A percentile compares a stretch with the other conserved stretches of the same genome.
Conservation (phyloP, 129 eudicot genomes). For the Smallanthus sonchifolius region DNA sequence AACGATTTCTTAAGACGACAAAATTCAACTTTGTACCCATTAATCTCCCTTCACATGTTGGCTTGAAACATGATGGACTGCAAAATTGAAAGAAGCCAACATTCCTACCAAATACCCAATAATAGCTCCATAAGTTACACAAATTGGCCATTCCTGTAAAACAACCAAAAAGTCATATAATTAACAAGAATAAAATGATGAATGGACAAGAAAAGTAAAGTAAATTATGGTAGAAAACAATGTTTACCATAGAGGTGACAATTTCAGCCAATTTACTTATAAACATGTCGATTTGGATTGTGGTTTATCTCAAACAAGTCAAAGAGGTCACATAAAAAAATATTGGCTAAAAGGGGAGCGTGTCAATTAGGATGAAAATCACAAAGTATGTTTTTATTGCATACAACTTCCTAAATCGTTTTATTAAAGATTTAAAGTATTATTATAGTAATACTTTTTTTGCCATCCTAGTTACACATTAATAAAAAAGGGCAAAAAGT, state of each 20-base stretch:
- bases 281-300: neutral
- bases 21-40: neutral
- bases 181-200: neutral
- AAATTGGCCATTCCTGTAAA: conserved; percentile 10
- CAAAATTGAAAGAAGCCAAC: conserved; percentile 41
- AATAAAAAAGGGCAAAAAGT: too few relatives aligned
- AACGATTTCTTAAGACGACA: neutral
- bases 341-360: neutral
- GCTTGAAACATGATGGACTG: conserved; percentile 17
- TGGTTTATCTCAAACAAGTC: neutral
- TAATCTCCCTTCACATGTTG: conserved; percentile 57
- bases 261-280: neutral
- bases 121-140: conserved; percentile 7
- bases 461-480: neutral
- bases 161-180: neutral
- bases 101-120: conserved; percentile 29
- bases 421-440: neutral
- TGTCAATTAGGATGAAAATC: too few relatives aligned
- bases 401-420: neutral
- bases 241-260: neutral
- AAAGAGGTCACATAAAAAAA: neutral
- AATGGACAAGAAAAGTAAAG: neutral
- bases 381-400: too few relatives aligned
- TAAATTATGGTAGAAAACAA: neutral
- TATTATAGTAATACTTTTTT: neutral